These are phyloP conservation scores for Umbilicus rupestris DNA, from an alignment of 164 flowering plant genomes.

Conservation along the genomic window DNA sequence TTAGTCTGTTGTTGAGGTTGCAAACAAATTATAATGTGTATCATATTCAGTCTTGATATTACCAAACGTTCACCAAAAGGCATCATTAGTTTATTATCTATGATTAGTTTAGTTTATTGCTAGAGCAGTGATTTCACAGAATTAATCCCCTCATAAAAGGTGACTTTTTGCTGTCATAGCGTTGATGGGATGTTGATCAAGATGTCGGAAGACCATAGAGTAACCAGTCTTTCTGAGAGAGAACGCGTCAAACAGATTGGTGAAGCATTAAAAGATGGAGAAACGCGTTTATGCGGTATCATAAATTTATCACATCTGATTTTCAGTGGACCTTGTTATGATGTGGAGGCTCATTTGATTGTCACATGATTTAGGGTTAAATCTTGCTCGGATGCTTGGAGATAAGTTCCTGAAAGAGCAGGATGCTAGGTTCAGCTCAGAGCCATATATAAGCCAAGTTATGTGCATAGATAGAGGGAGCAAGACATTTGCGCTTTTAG, in stretches of 20 bases:
- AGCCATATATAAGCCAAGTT: slow-evolving; percentile 73
- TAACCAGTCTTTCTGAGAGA: slow-evolving; percentile 68
- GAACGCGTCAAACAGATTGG: slow-evolving; percentile 54
- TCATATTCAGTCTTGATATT: not conserved
- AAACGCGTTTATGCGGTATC: slow-evolving; percentile 75
- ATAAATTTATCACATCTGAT: not conserved
- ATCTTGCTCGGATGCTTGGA: slow-evolving; percentile 95
- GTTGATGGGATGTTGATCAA: slow-evolving; percentile 56
- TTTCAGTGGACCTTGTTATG: slow-evolving; percentile 1
- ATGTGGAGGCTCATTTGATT: slow-evolving; percentile 1
- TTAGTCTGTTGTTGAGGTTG: not conserved
- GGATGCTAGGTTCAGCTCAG: slow-evolving; percentile 80
- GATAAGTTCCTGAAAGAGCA: slow-evolving; percentile 92
- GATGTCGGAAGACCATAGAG: slow-evolving; percentile 90
- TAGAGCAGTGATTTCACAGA: not conserved
- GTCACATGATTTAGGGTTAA: slow-evolving; percentile 45
- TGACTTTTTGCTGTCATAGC: slow-evolving; percentile 25
- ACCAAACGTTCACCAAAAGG: not conserved
- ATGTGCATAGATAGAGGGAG: slow-evolving; percentile 47
- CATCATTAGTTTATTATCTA: not conserved
- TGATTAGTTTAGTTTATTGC: not conserved
- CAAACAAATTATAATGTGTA: not conserved
- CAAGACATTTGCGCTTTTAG: slow-evolving; percentile 70
- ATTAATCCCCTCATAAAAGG: not conserved
- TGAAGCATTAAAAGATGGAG: slow-evolving; percentile 72